Conservation (phyloP, 495 filamentous ascomycete species). For the Poronia punctata region DNA sequence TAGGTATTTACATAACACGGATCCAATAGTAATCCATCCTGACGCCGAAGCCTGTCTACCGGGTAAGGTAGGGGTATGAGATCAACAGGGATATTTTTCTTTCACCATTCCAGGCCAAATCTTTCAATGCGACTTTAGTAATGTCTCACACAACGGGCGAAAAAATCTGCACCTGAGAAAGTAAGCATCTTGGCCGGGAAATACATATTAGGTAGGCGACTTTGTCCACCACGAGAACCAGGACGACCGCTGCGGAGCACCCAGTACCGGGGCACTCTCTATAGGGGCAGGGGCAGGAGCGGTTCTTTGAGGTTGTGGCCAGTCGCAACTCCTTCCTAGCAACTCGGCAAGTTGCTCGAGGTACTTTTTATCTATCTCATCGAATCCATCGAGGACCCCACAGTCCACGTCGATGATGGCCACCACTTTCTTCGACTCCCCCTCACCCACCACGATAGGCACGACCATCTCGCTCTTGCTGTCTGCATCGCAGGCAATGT, state of each 20-base stretch:
- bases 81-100: too few species aligned
- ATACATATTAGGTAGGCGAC: neutral
- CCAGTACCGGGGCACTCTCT: too few species aligned
- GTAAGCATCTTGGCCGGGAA: neutral
- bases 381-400: conserved; percentile 61
- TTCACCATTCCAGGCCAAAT: too few species aligned
- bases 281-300: neutral
- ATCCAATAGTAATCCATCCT: too few species aligned
- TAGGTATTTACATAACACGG: too few species aligned
- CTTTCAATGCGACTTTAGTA: too few species aligned
- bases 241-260: too few species aligned
- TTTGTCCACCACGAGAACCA: too few species aligned
- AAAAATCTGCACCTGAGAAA: too few species aligned
- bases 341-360: conserved; percentile 65
- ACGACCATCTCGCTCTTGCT: conserved; percentile 88
- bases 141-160: too few species aligned
- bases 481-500: conserved; percentile 84
- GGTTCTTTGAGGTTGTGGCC: conserved; percentile 35
- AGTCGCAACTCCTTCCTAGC: conserved; percentile 64
- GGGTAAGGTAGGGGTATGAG: too few species aligned
- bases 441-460: conserved; percentile 52
- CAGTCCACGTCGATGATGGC: conserved; percentile 90
- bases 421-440: conserved; percentile 49
- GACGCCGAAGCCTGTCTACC: too few species aligned
- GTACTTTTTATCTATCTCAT: conserved; percentile 60